Evolutionary conservation across 331 rosid species (phyloP), one percentile per base, ranked within the genome.

Genomic region (Quercus lobata): DNA sequence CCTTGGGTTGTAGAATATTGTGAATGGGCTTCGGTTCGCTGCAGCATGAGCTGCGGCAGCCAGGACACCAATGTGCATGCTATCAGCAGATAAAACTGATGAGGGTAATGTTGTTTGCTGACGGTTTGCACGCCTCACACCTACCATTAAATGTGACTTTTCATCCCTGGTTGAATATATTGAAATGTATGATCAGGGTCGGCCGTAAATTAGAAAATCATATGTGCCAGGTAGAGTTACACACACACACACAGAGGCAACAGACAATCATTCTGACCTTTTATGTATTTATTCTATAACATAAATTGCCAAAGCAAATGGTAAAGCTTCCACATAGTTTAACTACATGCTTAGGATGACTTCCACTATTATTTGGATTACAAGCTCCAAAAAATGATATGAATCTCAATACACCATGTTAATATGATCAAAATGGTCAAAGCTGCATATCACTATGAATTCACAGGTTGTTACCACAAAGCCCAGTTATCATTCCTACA

Each of bases 51-150:
- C 99, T 11, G 99, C 99, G 15, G 97, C 99, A 71, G 99, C 99
- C 79, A 96, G 99, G 71, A 96, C 95, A n/a, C 99, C 99, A n/a
- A 96, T 96, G 86, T 96, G 99, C 99, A 96, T 96, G 84, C 99
- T 96, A 84, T 96, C 99, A 4, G 99, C 97, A 57, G 98, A 93
- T 5, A 96, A 88, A 44, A 96, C 98, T 5, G 99, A 96, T 24
- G 99, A 96, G 25, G 99, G 97, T 80, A 96, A 79, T 1, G 93
- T 87, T 57, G 97, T 87, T 79, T 92, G 99, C 79, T 96, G 99
- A 30, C 99, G 97, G 79, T 90, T 96, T 41, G 92, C 97, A 16
- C 98, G 93, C 88, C 99, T 86, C n/a, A 96, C 84, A 11, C 98
- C 98, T 56, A 96, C 94, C 77, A 96, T 80, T 72, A 96, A 57